These are phyloP conservation scores for Scleroderma citrinum DNA, from an alignment of 768 basidiomycete genomes.

Conservation along the genomic window DNA sequence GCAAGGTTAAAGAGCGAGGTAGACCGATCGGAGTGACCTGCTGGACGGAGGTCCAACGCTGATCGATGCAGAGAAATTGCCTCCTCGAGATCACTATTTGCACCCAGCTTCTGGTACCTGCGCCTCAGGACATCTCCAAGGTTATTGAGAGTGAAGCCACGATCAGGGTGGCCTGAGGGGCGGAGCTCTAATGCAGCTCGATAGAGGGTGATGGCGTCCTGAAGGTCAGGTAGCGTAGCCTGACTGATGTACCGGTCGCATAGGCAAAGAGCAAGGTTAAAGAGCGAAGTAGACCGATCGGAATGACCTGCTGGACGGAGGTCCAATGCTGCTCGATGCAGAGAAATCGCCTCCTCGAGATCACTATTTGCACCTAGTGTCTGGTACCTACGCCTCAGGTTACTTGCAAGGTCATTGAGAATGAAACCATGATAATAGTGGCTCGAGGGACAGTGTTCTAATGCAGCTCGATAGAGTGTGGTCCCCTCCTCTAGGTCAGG, in stretches of 20 bases:
- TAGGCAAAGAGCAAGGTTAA: neutral
- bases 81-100: conserved; percentile 11
- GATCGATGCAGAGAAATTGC: neutral
- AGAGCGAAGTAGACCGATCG: neutral
- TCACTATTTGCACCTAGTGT: neutral
- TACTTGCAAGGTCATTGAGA: conserved; percentile 14
- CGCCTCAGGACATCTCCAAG: conserved; percentile 7
- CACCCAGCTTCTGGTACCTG: conserved; percentile 7
- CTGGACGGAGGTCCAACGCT: neutral
- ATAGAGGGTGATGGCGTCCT: conserved; percentile 6
- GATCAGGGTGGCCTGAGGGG: conserved; percentile 3
- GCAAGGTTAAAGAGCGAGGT: neutral
- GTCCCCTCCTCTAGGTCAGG: neutral
- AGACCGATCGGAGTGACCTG: neutral
- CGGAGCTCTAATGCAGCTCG: conserved; percentile 6
- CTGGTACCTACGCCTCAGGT: conserved; percentile 15
- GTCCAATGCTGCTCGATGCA: neutral
- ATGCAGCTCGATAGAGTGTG: neutral
- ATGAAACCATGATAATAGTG: neutral
- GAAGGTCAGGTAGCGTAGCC: neutral
- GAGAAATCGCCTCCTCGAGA: neutral
- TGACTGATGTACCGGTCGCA: neutral
- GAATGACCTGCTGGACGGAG: neutral
- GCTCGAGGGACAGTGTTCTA: neutral
- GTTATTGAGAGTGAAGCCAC: conserved; percentile 1